Evolutionary conservation across 2,329 filamentous ascomycete species (phyloP).

Genomic region (Aspergillus awamori): DNA sequence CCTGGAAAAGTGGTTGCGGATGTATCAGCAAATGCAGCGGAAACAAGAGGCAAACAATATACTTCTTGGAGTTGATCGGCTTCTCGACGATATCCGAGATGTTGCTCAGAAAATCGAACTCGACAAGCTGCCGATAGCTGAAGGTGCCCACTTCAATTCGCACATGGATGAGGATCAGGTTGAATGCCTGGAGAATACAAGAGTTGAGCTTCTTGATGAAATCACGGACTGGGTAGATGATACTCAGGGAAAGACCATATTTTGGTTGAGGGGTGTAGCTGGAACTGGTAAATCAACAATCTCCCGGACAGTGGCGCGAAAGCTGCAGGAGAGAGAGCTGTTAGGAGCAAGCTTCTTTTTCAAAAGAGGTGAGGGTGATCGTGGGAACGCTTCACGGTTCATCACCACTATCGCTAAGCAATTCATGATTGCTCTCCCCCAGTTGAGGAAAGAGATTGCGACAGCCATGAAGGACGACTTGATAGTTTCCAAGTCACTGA

Average conservation of each 20-base stretch:
- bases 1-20: not conserved
- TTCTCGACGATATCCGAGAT: not conserved
- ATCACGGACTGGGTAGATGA: not conserved
- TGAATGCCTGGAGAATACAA: not conserved
- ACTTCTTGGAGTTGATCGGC: not conserved
- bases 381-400: conserved; percentile 21
- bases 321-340: conserved; percentile 17
- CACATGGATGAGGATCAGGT: not conserved
- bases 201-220: not conserved
- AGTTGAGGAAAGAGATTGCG: conserved; percentile 23
- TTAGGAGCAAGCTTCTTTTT: conserved; percentile 52
- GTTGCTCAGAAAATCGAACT: not conserved
- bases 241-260: conserved; percentile 25
- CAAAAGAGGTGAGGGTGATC: conserved; percentile 46
- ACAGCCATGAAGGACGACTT: conserved; percentile 15
- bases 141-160: not conserved
- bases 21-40: not conserved
- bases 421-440: conserved; percentile 40
- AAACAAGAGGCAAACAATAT: not conserved
- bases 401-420: conserved; percentile 17
- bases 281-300: conserved; percentile 35
- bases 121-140: not conserved
- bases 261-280: conserved; percentile 41
- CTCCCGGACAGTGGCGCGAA: conserved; percentile 33
- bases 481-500: too few relatives aligned